Evolutionary conservation across 108 stramenopile species (phyloP).

Genomic region (Cylindrotheca closterium): DNA sequence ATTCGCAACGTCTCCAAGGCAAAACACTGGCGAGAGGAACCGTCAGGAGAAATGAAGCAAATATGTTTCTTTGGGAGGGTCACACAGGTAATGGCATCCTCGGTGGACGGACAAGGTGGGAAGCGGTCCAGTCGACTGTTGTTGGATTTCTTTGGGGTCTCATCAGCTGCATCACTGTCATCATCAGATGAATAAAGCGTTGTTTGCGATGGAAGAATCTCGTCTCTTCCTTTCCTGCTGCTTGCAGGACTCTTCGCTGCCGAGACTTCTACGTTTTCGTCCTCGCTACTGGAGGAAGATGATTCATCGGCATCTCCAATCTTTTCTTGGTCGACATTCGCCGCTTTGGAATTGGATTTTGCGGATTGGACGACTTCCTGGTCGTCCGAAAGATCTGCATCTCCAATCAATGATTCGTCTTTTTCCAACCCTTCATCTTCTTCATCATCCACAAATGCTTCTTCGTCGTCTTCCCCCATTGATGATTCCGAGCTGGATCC

Average conservation of each 20-base stretch:
- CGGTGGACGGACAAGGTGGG: conserved; percentile 47
- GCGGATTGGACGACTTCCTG: neutral
- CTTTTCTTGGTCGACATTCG: conserved; percentile 33
- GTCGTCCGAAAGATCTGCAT: neutral
- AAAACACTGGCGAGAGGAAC: conserved; percentile 66
- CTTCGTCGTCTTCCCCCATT: neutral
- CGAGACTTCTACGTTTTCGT: neutral
- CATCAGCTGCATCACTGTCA: conserved; percentile 6
- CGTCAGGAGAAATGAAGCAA: conserved; percentile 72
- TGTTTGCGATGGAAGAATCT: conserved; percentile 23
- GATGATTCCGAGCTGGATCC: neutral
- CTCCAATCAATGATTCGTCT: neutral
- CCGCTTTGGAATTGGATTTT: conserved; percentile 3
- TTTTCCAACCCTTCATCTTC: neutral
- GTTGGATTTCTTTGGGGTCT: neutral
- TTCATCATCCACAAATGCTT: neutral
- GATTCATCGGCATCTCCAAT: conserved; percentile 31
- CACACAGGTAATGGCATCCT: conserved; percentile 69
- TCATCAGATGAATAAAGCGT: neutral
- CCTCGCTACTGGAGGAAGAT: conserved; percentile 5
- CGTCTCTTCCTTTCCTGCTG: neutral
- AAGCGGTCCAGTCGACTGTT: conserved; percentile 1
- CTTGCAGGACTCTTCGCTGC: neutral
- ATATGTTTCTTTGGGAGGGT: conserved; percentile 56
- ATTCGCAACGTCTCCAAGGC: conserved; percentile 75